These are phyloP conservation scores for Diacronema lutheri DNA, from an alignment of 78 protist species.

Conservation along the genomic window DNA sequence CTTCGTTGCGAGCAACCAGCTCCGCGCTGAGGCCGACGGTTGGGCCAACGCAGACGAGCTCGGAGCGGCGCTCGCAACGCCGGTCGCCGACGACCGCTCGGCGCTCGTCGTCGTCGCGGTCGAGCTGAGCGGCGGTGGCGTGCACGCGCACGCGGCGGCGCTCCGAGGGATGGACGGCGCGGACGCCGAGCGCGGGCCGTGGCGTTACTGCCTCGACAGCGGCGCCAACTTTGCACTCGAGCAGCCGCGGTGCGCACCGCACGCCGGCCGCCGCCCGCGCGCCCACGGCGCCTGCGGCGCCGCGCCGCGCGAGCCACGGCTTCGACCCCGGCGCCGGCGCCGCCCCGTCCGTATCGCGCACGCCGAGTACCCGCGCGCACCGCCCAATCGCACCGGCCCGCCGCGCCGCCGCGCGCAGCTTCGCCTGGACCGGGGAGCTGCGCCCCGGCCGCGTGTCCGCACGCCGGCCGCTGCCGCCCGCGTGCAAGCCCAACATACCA, in stretches of 20 bases:
- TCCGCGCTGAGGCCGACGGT: not conserved
- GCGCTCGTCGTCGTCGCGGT: not conserved
- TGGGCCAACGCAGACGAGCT: not conserved
- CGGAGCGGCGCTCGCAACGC: not conserved
- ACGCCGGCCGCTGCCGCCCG: too few relatives aligned
- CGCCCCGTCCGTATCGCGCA: slow-evolving; percentile 32
- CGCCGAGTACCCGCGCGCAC: slow-evolving; percentile 41
- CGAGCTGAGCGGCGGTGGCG: not conserved
- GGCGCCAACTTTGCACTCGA: not conserved
- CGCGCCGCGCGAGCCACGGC: not conserved
- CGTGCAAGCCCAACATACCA: too few relatives aligned
- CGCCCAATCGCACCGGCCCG: too few relatives aligned
- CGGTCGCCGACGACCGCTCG: not conserved
- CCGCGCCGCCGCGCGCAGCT: not conserved
- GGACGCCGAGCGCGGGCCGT: not conserved
- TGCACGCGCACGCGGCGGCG: too few relatives aligned
- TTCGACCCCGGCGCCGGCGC: not conserved
- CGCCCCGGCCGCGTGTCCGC: too few relatives aligned
- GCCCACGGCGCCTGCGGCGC: not conserved
- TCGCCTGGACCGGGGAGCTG: not conserved
- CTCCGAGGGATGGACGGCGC: too few relatives aligned
- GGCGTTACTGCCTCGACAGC: not conserved
- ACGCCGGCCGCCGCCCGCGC: not conserved
- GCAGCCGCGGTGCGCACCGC: not conserved
- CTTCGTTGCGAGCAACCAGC: not conserved